Percentiles rank a stretch among this genome's conserved stretches.
Conservation (phyloP, 163 green algal species). For the Coccomyxa subellipsoidea region DNA sequence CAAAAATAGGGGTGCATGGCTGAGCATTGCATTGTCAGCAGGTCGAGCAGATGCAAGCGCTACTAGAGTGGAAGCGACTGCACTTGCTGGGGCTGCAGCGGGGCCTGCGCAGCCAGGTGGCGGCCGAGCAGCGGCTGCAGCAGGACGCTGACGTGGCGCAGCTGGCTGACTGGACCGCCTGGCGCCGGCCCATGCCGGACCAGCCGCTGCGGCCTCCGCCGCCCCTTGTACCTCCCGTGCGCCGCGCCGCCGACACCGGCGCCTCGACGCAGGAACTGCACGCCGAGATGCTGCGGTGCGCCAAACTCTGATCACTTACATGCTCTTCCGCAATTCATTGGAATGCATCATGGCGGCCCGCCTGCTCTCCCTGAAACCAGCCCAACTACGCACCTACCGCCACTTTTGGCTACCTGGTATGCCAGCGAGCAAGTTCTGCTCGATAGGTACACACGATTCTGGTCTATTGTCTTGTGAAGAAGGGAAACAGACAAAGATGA, state of each 20-base stretch:
- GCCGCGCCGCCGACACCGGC: background rate
- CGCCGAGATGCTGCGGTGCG: background rate
- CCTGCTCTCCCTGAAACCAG: too few relatives aligned
- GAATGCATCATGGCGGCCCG: too few relatives aligned
- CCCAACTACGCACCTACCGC: too few relatives aligned
- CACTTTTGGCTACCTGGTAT: too few relatives aligned
- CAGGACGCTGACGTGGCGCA: background rate
- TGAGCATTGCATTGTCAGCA: background rate
- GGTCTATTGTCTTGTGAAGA: too few relatives aligned
- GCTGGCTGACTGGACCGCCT: background rate
- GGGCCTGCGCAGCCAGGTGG: background rate
- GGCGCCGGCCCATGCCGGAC: background rate
- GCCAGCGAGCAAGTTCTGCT: too few relatives aligned
- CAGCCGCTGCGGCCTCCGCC: background rate
- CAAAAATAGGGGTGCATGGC: background rate
- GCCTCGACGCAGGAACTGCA: background rate
- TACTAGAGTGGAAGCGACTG: constrained; percentile 6
- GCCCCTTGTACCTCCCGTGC: background rate
- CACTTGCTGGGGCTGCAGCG: constrained; percentile 6
- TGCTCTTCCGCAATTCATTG: too few relatives aligned
- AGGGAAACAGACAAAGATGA: too few relatives aligned
- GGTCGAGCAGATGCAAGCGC: background rate
- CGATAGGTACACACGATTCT: too few relatives aligned
- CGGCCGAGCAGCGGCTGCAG: background rate
- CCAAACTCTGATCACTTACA: too few relatives aligned